Evolutionary conservation across 306 rosid species (phyloP).

Genomic region (Trifolium repens): DNA sequence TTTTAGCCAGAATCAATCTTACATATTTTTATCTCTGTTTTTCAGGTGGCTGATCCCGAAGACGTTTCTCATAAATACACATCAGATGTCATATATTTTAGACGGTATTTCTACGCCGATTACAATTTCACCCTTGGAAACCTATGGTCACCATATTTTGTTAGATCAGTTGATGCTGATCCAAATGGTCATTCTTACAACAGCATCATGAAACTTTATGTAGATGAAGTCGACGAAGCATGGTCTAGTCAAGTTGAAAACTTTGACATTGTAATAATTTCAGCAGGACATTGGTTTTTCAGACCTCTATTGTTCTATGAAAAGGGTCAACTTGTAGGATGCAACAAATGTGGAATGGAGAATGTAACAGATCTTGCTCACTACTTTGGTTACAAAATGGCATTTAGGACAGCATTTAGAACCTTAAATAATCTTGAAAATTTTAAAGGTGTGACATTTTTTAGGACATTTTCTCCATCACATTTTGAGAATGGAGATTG

Average conservation of each 20-base stretch:
- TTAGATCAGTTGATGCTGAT: constrained; percentile 57
- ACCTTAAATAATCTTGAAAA: constrained; percentile 48
- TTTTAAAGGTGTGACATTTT: constrained; percentile 69
- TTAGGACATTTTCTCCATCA: constrained; percentile 87
- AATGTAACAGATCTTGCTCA: constrained; percentile 50
- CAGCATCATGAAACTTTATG: constrained; percentile 64
- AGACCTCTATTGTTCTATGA: constrained; percentile 62
- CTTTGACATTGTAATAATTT: constrained; percentile 76
- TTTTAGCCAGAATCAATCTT: neutral
- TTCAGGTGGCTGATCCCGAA: constrained; percentile 71
- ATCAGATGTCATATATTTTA: constrained; percentile 50
- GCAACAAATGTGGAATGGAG: constrained; percentile 55
- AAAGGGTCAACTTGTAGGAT: constrained; percentile 60
- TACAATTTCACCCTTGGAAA: constrained; percentile 72
- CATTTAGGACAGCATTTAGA: constrained; percentile 66
- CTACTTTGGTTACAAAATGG: constrained; percentile 64
- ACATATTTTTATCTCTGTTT: neutral
- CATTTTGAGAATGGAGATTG: constrained; percentile 91
- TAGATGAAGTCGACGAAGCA: constrained; percentile 67
- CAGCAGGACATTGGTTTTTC: constrained; percentile 95
- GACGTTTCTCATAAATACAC: constrained; percentile 56
- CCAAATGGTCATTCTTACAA: constrained; percentile 46
- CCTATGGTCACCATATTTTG: constrained; percentile 85
- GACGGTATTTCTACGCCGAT: constrained; percentile 56
- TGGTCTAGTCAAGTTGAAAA: constrained; percentile 60